A percentile compares a stretch with the other conserved stretches of the same genome.
phyloP scores from a whole-genome alignment of 768 basidiomycete species.

The Tremella fuciformis region DNA sequence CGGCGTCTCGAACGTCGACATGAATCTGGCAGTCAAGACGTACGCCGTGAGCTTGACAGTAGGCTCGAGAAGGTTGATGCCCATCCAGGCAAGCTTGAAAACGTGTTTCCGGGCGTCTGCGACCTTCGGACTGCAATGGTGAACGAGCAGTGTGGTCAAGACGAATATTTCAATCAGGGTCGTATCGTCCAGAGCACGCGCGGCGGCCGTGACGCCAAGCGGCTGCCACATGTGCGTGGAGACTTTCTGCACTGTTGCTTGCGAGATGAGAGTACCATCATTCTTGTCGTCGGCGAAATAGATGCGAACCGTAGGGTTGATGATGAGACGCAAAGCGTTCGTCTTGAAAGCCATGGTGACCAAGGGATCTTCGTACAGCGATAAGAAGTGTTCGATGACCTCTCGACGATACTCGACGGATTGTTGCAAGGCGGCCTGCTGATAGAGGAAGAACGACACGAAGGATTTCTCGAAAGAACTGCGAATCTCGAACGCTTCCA shows the following conservation, averaged over 20 bases:
- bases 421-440: slow-evolving; percentile 72
- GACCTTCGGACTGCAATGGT: slow-evolving; percentile 75
- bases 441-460: slow-evolving; percentile 79
- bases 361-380: slow-evolving; percentile 69
- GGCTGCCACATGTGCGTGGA: slow-evolving; percentile 66
- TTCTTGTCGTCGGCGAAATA: slow-evolving; percentile 65
- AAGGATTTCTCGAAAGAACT: slow-evolving; percentile 76
- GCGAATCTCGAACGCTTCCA: slow-evolving; percentile 73
- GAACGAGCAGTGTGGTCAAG: slow-evolving; percentile 81
- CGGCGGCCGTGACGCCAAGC: slow-evolving; percentile 54
- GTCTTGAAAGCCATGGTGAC: slow-evolving; percentile 71
- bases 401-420: slow-evolving; percentile 69
- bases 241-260: slow-evolving; percentile 66
- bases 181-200: slow-evolving; percentile 62
- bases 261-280: slow-evolving; percentile 62
- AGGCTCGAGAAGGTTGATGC: slow-evolving; percentile 76
- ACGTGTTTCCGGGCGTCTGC: slow-evolving; percentile 83
- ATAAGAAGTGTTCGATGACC: slow-evolving; percentile 76
- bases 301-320: slow-evolving; percentile 81
- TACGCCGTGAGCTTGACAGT: slow-evolving; percentile 91
- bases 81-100: slow-evolving; percentile 89
- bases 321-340: slow-evolving; percentile 65
- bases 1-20: slow-evolving; percentile 80
- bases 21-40: slow-evolving; percentile 85
- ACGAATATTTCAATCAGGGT: slow-evolving; percentile 89